Percentiles rank a stretch among this genome's conserved stretches.
phyloP scores from a whole-genome alignment of 352 stramenopile species.

The Pythium chondricola region DNA sequence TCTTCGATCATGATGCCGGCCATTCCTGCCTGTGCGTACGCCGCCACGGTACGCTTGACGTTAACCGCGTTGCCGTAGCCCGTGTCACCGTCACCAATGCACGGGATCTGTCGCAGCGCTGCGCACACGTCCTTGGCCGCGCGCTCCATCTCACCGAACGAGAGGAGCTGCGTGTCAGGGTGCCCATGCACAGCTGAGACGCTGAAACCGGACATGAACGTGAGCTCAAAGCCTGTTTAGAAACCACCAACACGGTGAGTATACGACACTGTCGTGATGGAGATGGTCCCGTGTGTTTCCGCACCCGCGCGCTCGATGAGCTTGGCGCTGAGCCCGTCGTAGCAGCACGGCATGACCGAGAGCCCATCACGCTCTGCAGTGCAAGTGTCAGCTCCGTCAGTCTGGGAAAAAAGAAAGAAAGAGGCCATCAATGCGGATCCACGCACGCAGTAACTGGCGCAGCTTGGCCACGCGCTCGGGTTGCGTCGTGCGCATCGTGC shows the following conservation, averaged over 20 bases:
- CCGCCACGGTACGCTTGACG: conserved; percentile 88
- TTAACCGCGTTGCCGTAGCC: conserved; percentile 94
- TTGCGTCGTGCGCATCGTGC: conserved; percentile 29
- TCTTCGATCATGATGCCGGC: conserved; percentile 94
- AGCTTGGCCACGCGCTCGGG: conserved; percentile 36
- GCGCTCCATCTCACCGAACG: conserved; percentile 54
- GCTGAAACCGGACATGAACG: conserved; percentile 93
- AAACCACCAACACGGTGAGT: neutral
- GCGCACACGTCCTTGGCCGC: conserved; percentile 36
- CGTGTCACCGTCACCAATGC: conserved; percentile 86
- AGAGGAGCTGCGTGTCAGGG: conserved; percentile 83
- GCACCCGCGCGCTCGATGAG: conserved; percentile 71
- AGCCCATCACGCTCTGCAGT: conserved; percentile 45
- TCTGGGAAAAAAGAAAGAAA: no score
- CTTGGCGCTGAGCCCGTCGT: conserved; percentile 87
- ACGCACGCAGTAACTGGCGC: conserved; percentile 38
- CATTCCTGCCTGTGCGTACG: conserved; percentile 88
- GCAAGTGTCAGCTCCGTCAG: neutral
- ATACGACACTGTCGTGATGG: neutral
- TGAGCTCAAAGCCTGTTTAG: conserved; percentile 72
- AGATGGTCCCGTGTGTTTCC: neutral
- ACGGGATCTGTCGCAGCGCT: conserved; percentile 34
- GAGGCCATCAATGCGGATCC: neutral
- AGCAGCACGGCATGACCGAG: conserved; percentile 87
- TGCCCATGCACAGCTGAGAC: conserved; percentile 83